phyloP scores from a whole-genome alignment of 495 filamentous ascomycete genomes.

The Sphaerosporella brunnea region DNA sequence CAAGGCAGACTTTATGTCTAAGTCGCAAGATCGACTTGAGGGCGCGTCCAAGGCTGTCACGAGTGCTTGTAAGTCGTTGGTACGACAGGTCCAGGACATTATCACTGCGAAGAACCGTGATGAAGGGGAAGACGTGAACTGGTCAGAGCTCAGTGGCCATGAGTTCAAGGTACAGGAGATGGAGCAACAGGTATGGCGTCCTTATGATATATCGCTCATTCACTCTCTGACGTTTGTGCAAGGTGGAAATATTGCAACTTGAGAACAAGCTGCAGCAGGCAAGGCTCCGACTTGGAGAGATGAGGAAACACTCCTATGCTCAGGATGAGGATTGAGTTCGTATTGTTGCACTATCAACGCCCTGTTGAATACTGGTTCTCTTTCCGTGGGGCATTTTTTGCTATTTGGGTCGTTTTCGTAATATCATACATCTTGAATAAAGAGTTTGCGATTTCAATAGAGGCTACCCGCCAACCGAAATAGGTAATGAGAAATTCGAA shows the following conservation, averaged over 20 bases:
- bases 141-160: conserved; percentile 65
- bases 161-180: conserved; percentile 98
- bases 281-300: conserved; percentile 73
- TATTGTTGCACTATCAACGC: too few relatives aligned
- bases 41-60: conserved; percentile 84
- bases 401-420: too few relatives aligned
- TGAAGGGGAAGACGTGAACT: conserved; percentile 70
- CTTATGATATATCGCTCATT: neutral
- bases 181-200: conserved; percentile 83
- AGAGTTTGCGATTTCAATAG: too few relatives aligned
- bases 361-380: too few relatives aligned
- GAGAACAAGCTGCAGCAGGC: conserved; percentile 75
- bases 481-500: too few relatives aligned
- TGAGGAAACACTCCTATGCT: conserved; percentile 96
- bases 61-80: conserved; percentile 65
- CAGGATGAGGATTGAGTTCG: conserved; percentile 40
- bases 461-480: too few relatives aligned
- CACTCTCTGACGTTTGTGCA: neutral
- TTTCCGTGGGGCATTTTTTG: too few relatives aligned
- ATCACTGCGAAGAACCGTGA: conserved; percentile 69
- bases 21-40: conserved; percentile 82
- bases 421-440: too few relatives aligned
- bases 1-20: conserved; percentile 95
- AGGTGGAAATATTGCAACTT: conserved; percentile 95
- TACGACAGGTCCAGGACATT: conserved; percentile 85